Evolutionary conservation across 78 protist genomes (phyloP).

Genomic region (Dictyostelium discoideum): dicty_2.7 NC_007090.3:2083001-2083500

Average conservation of each 20-base stretch:
- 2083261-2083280: neutral
- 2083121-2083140: neutral
- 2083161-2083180: neutral
- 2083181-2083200: neutral
- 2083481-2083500: slow-evolving; percentile 5
- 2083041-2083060: neutral
- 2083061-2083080: neutral
- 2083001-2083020: too few relatives aligned
- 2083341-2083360: neutral
- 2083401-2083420: slow-evolving; percentile 3
- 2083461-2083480: neutral
- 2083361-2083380: neutral
- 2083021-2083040: too few relatives aligned
- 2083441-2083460: neutral
- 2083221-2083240: neutral
- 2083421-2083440: slow-evolving; percentile 23
- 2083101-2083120: neutral
- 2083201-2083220: neutral
- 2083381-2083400: neutral
- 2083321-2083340: neutral
- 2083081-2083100: neutral
- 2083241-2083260: neutral
- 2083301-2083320: neutral
- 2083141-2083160: neutral
- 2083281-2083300: neutral